A percentile compares a stretch with the other conserved stretches of the same genome.
These are phyloP conservation scores for Aspergillus sclerotialis DNA, from an alignment of 2,329 filamentous ascomycete species.

Conservation along the genomic window DNA sequence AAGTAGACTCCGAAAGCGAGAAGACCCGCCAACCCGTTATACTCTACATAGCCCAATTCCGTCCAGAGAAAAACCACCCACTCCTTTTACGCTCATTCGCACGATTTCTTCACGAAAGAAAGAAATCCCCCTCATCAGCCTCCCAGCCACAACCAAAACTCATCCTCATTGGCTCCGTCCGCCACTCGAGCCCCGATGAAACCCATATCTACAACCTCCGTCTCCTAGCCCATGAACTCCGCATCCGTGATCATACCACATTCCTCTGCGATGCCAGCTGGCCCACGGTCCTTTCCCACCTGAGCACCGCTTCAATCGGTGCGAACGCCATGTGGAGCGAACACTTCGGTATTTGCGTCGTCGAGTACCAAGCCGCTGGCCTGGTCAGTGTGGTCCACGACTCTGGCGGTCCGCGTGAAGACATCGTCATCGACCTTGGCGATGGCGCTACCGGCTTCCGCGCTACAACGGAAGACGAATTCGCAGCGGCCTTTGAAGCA, in stretches of 20 bases:
- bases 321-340: conserved; percentile 99
- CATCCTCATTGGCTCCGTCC: conserved; percentile 85
- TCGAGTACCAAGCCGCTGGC: conserved; percentile 95
- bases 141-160: conserved; percentile 51
- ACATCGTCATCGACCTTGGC: conserved; percentile 80
- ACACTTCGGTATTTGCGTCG: conserved; percentile 96
- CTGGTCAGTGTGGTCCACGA: conserved; percentile 89
- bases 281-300: conserved; percentile 75
- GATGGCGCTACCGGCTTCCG: conserved; percentile 80
- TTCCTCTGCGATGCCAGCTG: conserved; percentile 89
- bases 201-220: conserved; percentile 75
- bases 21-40: conserved; percentile 62
- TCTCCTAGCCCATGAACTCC: conserved; percentile 76
- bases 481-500: conserved; percentile 71
- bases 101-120: conserved; percentile 56
- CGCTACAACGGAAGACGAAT: conserved; percentile 69
- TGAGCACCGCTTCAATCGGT: conserved; percentile 70
- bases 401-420: conserved; percentile 83
- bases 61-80: conserved; percentile 92
- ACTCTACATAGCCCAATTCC: conserved; percentile 94
- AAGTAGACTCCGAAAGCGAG: conserved; percentile 64
- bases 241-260: conserved; percentile 73
- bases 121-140: conserved; percentile 43
- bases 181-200: conserved; percentile 53
- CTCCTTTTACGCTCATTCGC: conserved; percentile 81